A percentile compares a stretch with the other conserved stretches of the same genome.
These are phyloP conservation scores for Myriosclerotinia scirpicola DNA, from an alignment of 2,329 filamentous ascomycete species.

Conservation along the genomic window DNA sequence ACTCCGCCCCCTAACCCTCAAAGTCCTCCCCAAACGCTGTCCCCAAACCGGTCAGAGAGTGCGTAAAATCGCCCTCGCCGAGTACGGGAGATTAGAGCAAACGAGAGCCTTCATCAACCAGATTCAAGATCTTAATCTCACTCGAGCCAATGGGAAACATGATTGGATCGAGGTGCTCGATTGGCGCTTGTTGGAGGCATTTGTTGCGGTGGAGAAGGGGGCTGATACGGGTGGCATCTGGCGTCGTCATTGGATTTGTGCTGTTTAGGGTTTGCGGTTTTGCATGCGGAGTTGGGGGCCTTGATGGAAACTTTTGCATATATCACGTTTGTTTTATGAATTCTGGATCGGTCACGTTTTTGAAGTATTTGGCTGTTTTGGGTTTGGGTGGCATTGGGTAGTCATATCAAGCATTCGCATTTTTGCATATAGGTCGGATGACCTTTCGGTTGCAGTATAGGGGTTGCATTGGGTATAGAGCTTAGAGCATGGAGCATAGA, in stretches of 20 bases:
- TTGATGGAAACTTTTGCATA: not conserved
- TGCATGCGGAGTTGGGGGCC: not conserved
- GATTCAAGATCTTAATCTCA: slow-evolving; percentile 34
- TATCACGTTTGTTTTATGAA: not conserved
- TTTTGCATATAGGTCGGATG: not conserved
- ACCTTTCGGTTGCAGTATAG: not conserved
- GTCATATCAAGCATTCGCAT: not conserved
- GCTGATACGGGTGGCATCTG: slow-evolving; percentile 34
- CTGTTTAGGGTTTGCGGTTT: slow-evolving; percentile 4
- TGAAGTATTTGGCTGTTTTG: not conserved
- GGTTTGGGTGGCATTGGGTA: not conserved
- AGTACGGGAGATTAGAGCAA: slow-evolving; percentile 38
- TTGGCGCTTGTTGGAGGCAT: slow-evolving; percentile 45
- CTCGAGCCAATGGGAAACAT: slow-evolving; percentile 33
- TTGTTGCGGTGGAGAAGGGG: slow-evolving; percentile 46
- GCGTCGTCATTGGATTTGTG: slow-evolving; percentile 27
- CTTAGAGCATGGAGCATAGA: too few relatives aligned
- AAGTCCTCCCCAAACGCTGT: slow-evolving; percentile 27
- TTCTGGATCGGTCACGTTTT: not conserved
- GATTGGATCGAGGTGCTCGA: slow-evolving; percentile 43
- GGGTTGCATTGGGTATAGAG: not conserved
- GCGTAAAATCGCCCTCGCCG: slow-evolving; percentile 42
- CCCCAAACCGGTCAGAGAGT: slow-evolving; percentile 29
- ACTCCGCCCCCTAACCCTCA: slow-evolving; percentile 24
- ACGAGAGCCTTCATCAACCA: slow-evolving; percentile 39